Evolutionary conservation across 83 land plant genomes (phyloP).

Genomic region (Thuja plicata): DNA sequence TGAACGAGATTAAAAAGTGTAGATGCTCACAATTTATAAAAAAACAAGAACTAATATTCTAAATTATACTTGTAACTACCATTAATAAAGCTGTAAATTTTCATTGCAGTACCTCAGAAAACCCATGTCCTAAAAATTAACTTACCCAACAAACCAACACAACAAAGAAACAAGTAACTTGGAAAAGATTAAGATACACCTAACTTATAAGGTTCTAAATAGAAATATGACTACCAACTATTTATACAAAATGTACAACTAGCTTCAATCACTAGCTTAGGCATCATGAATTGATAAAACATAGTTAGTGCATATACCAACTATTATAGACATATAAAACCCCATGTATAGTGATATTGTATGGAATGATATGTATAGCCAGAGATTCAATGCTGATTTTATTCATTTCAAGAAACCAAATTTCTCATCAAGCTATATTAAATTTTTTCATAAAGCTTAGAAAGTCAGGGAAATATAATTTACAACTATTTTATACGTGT

Average conservation of each 20-base stretch:
- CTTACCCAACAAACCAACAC: conserved; percentile 79
- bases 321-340: background rate
- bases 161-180: conserved; percentile 66
- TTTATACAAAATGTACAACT: too few relatives aligned
- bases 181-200: background rate
- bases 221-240: too few relatives aligned
- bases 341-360: background rate
- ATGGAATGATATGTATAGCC: background rate
- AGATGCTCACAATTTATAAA: conserved; percentile 88
- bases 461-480: too few relatives aligned
- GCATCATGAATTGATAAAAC: background rate
- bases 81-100: too few relatives aligned
- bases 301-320: background rate
- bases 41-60: background rate
- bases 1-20: conserved; percentile 95
- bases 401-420: background rate
- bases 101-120: conserved; percentile 67
- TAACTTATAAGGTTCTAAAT: too few relatives aligned
- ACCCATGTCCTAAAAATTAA: conserved; percentile 88
- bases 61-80: background rate
- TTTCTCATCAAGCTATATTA: too few relatives aligned
- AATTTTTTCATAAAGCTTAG: background rate
- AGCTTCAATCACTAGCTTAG: background rate
- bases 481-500: background rate
- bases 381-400: background rate